Conservation (phyloP, 371 early-diverging fungal genomes). For the Capillidium rhysosporum region DNA sequence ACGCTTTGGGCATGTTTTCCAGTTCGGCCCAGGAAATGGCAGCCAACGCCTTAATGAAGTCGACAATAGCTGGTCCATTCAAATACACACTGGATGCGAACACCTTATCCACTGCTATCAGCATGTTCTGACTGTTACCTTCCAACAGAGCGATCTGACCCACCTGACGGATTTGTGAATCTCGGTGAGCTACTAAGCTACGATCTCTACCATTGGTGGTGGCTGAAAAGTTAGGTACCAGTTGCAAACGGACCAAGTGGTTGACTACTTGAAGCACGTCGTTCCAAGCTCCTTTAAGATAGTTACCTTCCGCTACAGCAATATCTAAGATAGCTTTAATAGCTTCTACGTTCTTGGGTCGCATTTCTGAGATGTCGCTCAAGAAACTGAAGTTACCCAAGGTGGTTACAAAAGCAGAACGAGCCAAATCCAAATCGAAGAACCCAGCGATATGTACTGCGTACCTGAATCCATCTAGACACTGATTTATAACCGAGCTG, state of each 20-base stretch:
- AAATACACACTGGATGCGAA: constrained; percentile 31
- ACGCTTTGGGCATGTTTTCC: constrained; percentile 32
- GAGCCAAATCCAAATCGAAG: constrained; percentile 73
- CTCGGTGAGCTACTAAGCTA: constrained; percentile 1
- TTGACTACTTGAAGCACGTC: constrained; percentile 78
- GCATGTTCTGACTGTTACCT: constrained; percentile 28
- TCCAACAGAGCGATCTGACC: constrained; percentile 8
- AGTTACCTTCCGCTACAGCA: constrained; percentile 62
- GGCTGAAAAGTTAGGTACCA: constrained; percentile 19
- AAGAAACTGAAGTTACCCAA: constrained; percentile 70
- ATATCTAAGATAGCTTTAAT: constrained; percentile 67
- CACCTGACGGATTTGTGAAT: not conserved
- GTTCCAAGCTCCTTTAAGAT: constrained; percentile 71
- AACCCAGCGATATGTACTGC: constrained; percentile 60
- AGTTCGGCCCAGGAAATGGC: constrained; percentile 81
- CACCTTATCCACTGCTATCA: constrained; percentile 42
- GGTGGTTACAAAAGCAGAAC: constrained; percentile 77
- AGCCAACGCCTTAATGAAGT: constrained; percentile 75
- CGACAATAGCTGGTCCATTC: constrained; percentile 49
- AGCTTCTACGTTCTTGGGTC: constrained; percentile 73
- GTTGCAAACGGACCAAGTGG: constrained; percentile 60
- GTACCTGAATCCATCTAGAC: constrained; percentile 60
- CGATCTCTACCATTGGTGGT: constrained; percentile 4
- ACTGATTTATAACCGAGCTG: constrained; percentile 33
- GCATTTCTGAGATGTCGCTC: constrained; percentile 60